phyloP scores from a whole-genome alignment of 495 filamentous ascomycete species.

The Xylaria palmicola region DNA sequence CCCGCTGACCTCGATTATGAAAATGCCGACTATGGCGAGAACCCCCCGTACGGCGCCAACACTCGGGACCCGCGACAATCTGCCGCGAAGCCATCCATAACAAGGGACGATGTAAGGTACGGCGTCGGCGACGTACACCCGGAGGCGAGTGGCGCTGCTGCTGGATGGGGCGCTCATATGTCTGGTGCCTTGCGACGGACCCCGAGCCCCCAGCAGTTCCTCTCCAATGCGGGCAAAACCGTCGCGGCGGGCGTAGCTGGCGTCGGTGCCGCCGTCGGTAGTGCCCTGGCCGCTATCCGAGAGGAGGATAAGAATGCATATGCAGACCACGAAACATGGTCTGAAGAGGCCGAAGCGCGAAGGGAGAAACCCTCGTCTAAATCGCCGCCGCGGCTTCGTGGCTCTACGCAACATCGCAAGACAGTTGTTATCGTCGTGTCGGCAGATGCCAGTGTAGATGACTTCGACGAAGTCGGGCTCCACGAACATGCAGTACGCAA shows the following conservation, averaged over 20 bases:
- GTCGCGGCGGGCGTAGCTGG: constrained; percentile 79
- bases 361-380: constrained; percentile 33
- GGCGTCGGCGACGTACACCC: constrained; percentile 38
- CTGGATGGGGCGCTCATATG: constrained; percentile 71
- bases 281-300: constrained; percentile 76
- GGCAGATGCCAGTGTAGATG: constrained; percentile 61
- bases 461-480: constrained; percentile 59
- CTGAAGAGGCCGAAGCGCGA: constrained; percentile 66
- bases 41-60: constrained; percentile 52
- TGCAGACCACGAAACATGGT: constrained; percentile 82
- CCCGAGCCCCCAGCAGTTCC: constrained; percentile 84
- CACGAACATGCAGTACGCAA: constrained; percentile 77
- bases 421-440: constrained; percentile 83
- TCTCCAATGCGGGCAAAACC: constrained; percentile 73
- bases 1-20: constrained; percentile 49
- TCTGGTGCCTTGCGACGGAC: constrained; percentile 81
- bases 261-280: constrained; percentile 75
- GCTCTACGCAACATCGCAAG: constrained; percentile 56
- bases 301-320: constrained; percentile 80
- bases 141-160: constrained; percentile 33
- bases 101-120: constrained; percentile 33
- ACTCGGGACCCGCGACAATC: constrained; percentile 38
- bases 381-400: constrained; percentile 22
- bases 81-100: constrained; percentile 28
- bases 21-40: constrained; percentile 50